These are phyloP conservation scores for Zygoascus meyerae DNA, from an alignment of 1,139 yeast genomes.

Conservation along the genomic window DNA sequence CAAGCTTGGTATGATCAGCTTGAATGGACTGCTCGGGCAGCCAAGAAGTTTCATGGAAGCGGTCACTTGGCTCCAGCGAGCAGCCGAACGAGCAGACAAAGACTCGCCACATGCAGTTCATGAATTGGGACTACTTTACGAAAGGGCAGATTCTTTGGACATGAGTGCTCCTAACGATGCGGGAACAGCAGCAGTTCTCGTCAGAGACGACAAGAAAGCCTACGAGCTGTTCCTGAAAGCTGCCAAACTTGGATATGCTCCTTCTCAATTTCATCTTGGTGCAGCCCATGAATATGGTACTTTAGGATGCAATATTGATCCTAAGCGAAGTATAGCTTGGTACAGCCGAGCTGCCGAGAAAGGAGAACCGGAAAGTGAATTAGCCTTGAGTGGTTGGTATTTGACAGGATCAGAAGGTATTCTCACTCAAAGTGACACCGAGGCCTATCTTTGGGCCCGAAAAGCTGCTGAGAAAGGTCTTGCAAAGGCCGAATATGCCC, in stretches of 20 bases:
- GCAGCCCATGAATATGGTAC: slow-evolving; percentile 84
- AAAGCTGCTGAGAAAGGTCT: slow-evolving; percentile 76
- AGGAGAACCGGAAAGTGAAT: slow-evolving; percentile 81
- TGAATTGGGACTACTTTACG: slow-evolving; percentile 67
- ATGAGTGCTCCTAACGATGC: slow-evolving; percentile 33
- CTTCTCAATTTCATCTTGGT: slow-evolving; percentile 84
- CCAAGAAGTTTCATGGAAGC: slow-evolving; percentile 45
- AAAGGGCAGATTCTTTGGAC: slow-evolving; percentile 47
- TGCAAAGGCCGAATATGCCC: slow-evolving; percentile 75
- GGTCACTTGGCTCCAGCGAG: slow-evolving; percentile 51
- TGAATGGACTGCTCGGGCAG: slow-evolving; percentile 46
- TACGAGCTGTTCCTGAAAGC: slow-evolving; percentile 67
- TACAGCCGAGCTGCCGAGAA: slow-evolving; percentile 66
- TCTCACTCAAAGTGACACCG: slow-evolving; percentile 63
- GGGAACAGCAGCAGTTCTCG: slow-evolving; percentile 26
- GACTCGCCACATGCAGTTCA: slow-evolving; percentile 51
- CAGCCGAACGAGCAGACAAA: slow-evolving; percentile 42
- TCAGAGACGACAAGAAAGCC: slow-evolving; percentile 50
- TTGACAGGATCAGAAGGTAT: slow-evolving; percentile 73
- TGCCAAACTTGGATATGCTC: slow-evolving; percentile 68
- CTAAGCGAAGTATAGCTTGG: slow-evolving; percentile 83
- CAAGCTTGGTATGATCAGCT: slow-evolving; percentile 57
- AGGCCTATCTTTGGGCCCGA: slow-evolving; percentile 87
- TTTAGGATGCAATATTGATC: slow-evolving; percentile 57
- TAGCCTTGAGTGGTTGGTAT: slow-evolving; percentile 91